These are phyloP conservation scores for Mycotypha africana DNA, from an alignment of 371 early-diverging fungal genomes.

Conservation along the genomic window DNA sequence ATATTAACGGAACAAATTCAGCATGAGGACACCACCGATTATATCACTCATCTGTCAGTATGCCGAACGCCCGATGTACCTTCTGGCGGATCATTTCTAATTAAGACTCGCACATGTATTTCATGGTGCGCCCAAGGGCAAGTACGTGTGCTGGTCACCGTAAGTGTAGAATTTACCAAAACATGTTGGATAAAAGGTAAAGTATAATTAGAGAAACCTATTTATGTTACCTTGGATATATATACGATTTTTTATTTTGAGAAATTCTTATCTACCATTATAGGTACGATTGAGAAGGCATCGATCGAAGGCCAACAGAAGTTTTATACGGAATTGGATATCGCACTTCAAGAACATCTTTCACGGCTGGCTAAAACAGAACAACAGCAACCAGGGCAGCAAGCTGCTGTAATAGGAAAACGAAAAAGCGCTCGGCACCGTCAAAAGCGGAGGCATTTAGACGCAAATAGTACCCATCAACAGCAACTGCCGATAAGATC, in stretches of 20 bases:
- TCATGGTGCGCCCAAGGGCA: slow-evolving; percentile 69
- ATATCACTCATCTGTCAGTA: slow-evolving; percentile 55
- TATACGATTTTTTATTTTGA: slow-evolving; percentile 4
- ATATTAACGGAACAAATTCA: slow-evolving; percentile 56
- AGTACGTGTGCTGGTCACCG: slow-evolving; percentile 63
- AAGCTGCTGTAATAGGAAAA: too few species aligned
- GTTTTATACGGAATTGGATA: slow-evolving; percentile 53
- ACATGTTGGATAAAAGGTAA: slow-evolving; percentile 72
- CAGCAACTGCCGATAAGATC: too few species aligned
- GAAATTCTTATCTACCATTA: not conserved
- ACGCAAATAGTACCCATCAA: too few species aligned
- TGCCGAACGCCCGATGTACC: slow-evolving; percentile 84
- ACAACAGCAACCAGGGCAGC: too few species aligned
- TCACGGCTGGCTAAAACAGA: too few species aligned
- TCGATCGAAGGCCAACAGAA: slow-evolving; percentile 58
- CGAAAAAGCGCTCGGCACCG: too few species aligned
- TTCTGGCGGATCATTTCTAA: slow-evolving; percentile 71
- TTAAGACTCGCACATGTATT: slow-evolving; percentile 76
- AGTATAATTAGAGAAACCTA: not conserved
- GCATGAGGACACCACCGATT: slow-evolving; percentile 51
- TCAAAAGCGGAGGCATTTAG: too few species aligned
- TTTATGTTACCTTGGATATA: not conserved
- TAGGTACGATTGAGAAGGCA: slow-evolving; percentile 64
- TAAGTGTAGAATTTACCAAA: slow-evolving; percentile 67
- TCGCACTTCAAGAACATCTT: slow-evolving; percentile 39